Evolutionary conservation across 2,329 filamentous ascomycete genomes (phyloP), one percentile per base, ranked within the genome.

Genomic region (Cytospora schulzeri): DNA sequence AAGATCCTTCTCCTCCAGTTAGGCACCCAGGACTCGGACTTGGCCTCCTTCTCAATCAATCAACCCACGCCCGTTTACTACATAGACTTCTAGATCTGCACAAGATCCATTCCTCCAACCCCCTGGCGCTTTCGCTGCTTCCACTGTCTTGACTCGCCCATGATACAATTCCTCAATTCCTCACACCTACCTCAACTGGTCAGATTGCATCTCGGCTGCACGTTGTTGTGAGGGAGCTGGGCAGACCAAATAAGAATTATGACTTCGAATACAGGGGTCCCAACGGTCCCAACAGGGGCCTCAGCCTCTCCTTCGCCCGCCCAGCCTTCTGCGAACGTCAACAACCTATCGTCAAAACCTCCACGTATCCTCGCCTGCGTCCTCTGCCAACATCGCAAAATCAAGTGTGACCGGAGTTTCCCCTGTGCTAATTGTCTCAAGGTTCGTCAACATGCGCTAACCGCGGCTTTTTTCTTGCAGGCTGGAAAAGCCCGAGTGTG

Each of bases 361-460:
- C 74, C 76, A 17, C 76, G 83, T 69, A 78, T 85, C 55, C 75
- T 85, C 64, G 82, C 82, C 24, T 85, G 84, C 69, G 82, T 85
- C 24, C 76, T 86, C 45, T 87, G 85, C 71, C 85, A 87, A 71
- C 82, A 84, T 70, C 81, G 85, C 70, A 87, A 88, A 75, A 87
- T 87, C 74, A 86, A 85, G 73, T 88, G 85, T 74, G 84, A 87
- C 70, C 80, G 85, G 66, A 81, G 80, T 51, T 85, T 81, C 50
- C 85, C 85, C 4, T 87, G 85, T 70, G 81, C 84, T 64, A 87
- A 87, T 69, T 87, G 85, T 69, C 75, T 83, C 71, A 87, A 87
- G 80, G 85, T 87, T 69, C 67, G 75, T 72, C 58, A n/a, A 48
- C 19, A 22, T 53, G 41, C 24, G 14, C 45, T 48, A 14, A n/a